Percentiles rank a stretch among this genome's conserved stretches.
phyloP scores from a whole-genome alignment of 73 alveolate genomes.

The Paramecium pentaurelia region DNA sequence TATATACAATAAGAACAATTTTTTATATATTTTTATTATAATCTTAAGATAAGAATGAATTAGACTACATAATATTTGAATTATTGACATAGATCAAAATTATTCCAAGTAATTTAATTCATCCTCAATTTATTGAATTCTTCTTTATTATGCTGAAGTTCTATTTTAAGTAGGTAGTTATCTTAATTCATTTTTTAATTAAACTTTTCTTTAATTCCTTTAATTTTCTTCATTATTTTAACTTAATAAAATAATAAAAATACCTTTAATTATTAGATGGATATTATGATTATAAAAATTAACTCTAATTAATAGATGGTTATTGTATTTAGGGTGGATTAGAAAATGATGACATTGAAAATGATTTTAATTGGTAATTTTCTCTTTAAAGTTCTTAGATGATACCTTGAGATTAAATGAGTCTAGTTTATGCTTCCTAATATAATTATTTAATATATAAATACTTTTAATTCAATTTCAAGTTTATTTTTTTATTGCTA shows the following conservation, averaged over 20 bases:
- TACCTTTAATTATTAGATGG: not conserved
- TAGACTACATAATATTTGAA: not conserved
- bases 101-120: not conserved
- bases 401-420: not conserved
- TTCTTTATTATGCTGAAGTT: not conserved
- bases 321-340: not conserved
- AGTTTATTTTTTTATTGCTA: conserved; percentile 5
- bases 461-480: conserved; percentile 5
- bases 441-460: not conserved
- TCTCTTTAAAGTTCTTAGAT: not conserved
- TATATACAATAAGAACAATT: not conserved
- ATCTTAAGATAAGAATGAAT: not conserved
- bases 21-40: not conserved
- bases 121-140: not conserved
- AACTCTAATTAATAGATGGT: not conserved
- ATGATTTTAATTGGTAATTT: not conserved
- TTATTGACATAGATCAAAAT: not conserved
- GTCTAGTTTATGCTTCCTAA: not conserved
- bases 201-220: not conserved
- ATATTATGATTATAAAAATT: not conserved
- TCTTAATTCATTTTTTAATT: not conserved
- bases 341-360: not conserved
- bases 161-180: not conserved
- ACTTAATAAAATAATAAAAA: not conserved
- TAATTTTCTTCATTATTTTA: not conserved